phyloP scores from a whole-genome alignment of 2,329 filamentous ascomycete species.

The Phialocephala subalpina region DNA sequence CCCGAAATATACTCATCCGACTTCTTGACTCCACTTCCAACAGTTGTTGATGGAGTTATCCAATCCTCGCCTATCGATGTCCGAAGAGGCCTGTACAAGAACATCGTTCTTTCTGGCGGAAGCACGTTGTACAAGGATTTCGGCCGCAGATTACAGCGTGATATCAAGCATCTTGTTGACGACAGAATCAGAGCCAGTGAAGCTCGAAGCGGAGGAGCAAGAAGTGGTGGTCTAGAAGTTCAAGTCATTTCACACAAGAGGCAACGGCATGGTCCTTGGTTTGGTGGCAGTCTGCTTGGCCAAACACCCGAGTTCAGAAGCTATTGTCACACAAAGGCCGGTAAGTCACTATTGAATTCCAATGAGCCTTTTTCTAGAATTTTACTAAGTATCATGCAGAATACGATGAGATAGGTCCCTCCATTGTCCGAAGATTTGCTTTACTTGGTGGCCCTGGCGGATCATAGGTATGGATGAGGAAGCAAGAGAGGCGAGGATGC shows the following conservation, averaged over 20 bases:
- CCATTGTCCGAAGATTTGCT: constrained; percentile 94
- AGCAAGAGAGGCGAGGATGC: neutral
- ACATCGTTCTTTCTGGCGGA: constrained; percentile 96
- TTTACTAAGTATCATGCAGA: constrained; percentile 25
- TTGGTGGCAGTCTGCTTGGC: constrained; percentile 93
- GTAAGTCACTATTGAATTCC: constrained; percentile 30
- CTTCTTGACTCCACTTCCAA: constrained; percentile 93
- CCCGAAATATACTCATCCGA: constrained; percentile 99
- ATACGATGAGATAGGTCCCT: constrained; percentile 63
- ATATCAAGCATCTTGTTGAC: constrained; percentile 96
- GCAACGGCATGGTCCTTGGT: constrained; percentile 98
- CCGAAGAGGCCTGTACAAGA: constrained; percentile 97
- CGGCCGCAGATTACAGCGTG: constrained; percentile 91
- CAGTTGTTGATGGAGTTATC: constrained; percentile 95
- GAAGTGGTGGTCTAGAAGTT: constrained; percentile 93
- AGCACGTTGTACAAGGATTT: constrained; percentile 99
- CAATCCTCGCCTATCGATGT: constrained; percentile 98
- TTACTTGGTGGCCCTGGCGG: constrained; percentile 90
- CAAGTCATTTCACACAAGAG: constrained; percentile 98
- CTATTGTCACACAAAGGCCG: constrained; percentile 93
- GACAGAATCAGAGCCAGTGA: constrained; percentile 92
- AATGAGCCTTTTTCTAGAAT: neutral
- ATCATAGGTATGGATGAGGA: constrained; percentile 54
- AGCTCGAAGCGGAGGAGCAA: constrained; percentile 84
- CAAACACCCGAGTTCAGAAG: constrained; percentile 98